A percentile compares a stretch with the other conserved stretches of the same genome.
These are phyloP conservation scores for Suillus decipiens DNA, from an alignment of 768 basidiomycete genomes.

Conservation along the genomic window DNA sequence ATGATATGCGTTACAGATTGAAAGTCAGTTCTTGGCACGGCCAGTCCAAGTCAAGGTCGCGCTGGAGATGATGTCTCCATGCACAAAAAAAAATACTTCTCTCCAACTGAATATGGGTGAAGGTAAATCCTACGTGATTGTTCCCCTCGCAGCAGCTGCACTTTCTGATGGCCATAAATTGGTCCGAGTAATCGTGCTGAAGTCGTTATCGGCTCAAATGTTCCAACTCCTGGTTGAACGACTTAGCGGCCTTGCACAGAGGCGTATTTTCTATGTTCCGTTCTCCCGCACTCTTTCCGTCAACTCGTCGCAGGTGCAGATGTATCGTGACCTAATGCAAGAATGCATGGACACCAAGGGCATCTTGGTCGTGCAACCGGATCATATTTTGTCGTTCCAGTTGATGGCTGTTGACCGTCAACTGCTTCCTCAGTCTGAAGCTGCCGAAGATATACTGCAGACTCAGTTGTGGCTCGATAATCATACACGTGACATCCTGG, in stretches of 20 bases:
- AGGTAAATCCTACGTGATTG: conserved; percentile 51
- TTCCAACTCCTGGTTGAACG: conserved; percentile 48
- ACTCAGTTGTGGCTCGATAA: conserved; percentile 16
- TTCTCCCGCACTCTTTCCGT: conserved; percentile 44
- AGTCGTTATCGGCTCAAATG: conserved; percentile 48
- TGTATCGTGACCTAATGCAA: conserved; percentile 35
- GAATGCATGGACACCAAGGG: conserved; percentile 43
- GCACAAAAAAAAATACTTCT: conserved; percentile 35
- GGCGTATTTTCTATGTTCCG: conserved; percentile 50
- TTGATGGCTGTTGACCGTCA: conserved; percentile 37
- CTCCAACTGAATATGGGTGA: conserved; percentile 63
- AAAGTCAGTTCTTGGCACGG: conserved; percentile 45
- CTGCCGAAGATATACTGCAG: conserved; percentile 25
- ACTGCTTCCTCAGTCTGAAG: conserved; percentile 10
- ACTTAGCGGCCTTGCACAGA: conserved; percentile 45
- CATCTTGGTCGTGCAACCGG: conserved; percentile 52
- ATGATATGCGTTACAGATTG: no score
- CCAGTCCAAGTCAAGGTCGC: conserved; percentile 45
- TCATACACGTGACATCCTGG: neutral
- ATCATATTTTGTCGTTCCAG: conserved; percentile 53
- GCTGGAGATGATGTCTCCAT: conserved; percentile 47
- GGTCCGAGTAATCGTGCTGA: conserved; percentile 52
- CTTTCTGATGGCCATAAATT: conserved; percentile 47
- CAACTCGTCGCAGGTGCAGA: conserved; percentile 15
- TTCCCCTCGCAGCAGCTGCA: conserved; percentile 42